Conservation (phyloP, 1,284 basidiomycete genomes). For the Apiotrichum akiyoshidainum region DNA sequence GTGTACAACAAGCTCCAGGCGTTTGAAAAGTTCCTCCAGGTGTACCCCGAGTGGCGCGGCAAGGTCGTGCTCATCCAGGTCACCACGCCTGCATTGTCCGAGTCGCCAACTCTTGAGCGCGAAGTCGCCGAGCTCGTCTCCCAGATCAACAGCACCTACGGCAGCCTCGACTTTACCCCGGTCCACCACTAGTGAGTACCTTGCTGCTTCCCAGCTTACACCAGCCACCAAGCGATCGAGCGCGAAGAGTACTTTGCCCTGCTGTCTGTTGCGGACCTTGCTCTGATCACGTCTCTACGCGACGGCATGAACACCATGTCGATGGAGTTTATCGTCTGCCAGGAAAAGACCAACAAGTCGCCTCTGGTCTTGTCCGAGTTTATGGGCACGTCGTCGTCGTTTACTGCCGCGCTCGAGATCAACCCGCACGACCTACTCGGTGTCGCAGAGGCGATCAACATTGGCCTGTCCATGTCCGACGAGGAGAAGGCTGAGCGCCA, state of each 20-base stretch:
- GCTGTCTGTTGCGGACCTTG: conserved; percentile 90
- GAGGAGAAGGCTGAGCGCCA: conserved; percentile 78
- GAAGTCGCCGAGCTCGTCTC: conserved; percentile 92
- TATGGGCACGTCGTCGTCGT: conserved; percentile 72
- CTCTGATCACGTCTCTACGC: conserved; percentile 89
- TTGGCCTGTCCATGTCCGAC: conserved; percentile 75
- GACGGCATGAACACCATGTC: conserved; percentile 99
- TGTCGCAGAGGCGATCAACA: conserved; percentile 90
- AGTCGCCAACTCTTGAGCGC: conserved; percentile 89
- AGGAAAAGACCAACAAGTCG: conserved; percentile 71
- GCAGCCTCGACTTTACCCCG: conserved; percentile 90
- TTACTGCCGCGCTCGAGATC: conserved; percentile 50
- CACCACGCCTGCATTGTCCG: conserved; percentile 89
- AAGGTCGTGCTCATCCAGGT: conserved; percentile 74
- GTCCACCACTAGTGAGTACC: conserved; percentile 87
- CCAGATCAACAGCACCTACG: conserved; percentile 96
- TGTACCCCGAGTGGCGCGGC: conserved; percentile 94
- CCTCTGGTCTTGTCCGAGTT: conserved; percentile 94
- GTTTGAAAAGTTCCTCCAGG: conserved; percentile 88
- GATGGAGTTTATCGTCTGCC: conserved; percentile 97
- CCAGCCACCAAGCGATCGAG: conserved; percentile 91
- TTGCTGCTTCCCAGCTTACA: conserved; percentile 10
- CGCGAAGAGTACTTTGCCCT: conserved; percentile 98
- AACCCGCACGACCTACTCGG: conserved; percentile 61
- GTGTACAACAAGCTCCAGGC: conserved; percentile 96